These are phyloP conservation scores for Sonneratia alba DNA, from an alignment of 345 rosid genomes.

Conservation along the genomic window DNA sequence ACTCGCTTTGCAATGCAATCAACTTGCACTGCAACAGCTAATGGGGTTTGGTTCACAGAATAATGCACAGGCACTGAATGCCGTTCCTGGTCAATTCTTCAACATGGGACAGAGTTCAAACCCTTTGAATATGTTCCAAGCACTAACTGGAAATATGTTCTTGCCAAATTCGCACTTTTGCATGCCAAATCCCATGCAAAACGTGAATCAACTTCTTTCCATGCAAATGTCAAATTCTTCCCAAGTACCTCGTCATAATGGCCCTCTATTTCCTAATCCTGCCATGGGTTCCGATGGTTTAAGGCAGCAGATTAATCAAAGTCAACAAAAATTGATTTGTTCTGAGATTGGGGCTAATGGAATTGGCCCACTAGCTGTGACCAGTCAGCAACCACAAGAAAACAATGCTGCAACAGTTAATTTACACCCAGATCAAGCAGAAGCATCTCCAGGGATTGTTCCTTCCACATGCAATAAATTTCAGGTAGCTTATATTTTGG, in stretches of 20 bases:
- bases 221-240: conserved; percentile 21
- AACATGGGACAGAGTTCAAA: conserved; percentile 7
- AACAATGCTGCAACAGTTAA: conserved; percentile 18
- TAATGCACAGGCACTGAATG: conserved; percentile 15
- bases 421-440: conserved; percentile 13
- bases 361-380: conserved; percentile 10
- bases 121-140: conserved; percentile 22
- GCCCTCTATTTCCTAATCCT: conserved; percentile 6
- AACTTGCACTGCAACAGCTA: conserved; percentile 9
- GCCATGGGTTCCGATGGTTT: conserved; percentile 18
- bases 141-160: conserved; percentile 14
- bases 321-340: conserved; percentile 23
- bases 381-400: conserved; percentile 23
- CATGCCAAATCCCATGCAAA: conserved; percentile 25
- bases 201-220: conserved; percentile 28
- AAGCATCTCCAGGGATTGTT: conserved; percentile 17
- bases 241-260: conserved; percentile 10
- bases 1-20: conserved; percentile 10
- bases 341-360: conserved; percentile 18
- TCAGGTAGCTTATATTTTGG: conserved; percentile 14
- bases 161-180: conserved; percentile 24
- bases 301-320: conserved; percentile 24
- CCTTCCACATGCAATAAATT: conserved; percentile 15
- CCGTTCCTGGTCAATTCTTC: conserved; percentile 14
- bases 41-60: conserved; percentile 6